Percentiles rank a stretch among this genome's conserved stretches.
Evolutionary conservation across 768 basidiomycete genomes (phyloP).

Genomic region (Tulasnella sp.): DNA sequence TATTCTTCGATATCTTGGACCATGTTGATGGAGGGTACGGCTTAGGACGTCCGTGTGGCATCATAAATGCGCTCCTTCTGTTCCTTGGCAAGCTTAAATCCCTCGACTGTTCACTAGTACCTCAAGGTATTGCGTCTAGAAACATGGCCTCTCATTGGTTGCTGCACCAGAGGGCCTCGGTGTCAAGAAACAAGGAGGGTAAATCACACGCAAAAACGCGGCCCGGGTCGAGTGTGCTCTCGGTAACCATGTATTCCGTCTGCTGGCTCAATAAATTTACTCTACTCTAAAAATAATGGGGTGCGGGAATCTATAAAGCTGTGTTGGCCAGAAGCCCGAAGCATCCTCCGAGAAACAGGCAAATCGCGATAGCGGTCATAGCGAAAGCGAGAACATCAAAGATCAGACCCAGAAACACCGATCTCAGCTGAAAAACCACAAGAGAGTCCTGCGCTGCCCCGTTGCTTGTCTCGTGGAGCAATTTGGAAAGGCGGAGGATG

Average conservation of each 20-base stretch:
- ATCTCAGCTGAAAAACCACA: background rate
- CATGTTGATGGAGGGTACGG: too few relatives aligned
- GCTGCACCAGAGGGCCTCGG: too few relatives aligned
- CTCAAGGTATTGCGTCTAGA: too few relatives aligned
- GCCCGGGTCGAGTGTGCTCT: background rate
- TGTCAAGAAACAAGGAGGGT: too few relatives aligned
- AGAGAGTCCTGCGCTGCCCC: background rate
- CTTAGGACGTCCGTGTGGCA: too few relatives aligned
- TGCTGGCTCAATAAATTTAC: background rate
- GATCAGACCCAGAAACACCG: background rate
- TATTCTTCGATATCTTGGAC: too few relatives aligned
- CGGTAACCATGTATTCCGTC: background rate
- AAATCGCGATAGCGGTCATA: background rate
- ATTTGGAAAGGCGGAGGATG: background rate
- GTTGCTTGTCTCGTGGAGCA: background rate
- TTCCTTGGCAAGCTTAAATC: too few relatives aligned
- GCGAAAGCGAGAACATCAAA: background rate
- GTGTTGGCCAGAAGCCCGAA: background rate
- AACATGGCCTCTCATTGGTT: too few relatives aligned
- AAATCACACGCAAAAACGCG: too few relatives aligned
- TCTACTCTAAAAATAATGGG: background rate
- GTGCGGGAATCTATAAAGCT: background rate
- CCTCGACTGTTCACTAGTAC: too few relatives aligned
- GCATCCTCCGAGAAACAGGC: background rate
- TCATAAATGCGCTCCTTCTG: too few relatives aligned